These are phyloP conservation scores for Ceratocystis variospora DNA, from an alignment of 2,329 filamentous ascomycete genomes.

Conservation along the genomic window DNA sequence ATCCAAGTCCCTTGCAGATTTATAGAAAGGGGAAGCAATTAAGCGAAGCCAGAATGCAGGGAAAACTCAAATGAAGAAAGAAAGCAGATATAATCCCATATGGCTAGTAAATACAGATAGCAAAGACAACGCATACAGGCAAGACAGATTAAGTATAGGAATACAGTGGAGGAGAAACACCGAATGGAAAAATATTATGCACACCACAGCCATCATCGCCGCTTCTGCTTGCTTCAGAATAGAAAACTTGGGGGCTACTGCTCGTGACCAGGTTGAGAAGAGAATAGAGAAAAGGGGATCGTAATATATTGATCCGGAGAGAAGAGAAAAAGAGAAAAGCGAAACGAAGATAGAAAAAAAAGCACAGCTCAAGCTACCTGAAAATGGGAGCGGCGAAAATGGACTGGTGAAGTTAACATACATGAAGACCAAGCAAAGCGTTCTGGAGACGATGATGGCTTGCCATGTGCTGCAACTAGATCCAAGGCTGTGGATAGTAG, in stretches of 20 bases:
- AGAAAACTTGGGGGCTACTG: background rate
- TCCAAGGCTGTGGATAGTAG: background rate
- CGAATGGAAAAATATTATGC: constrained; percentile 1
- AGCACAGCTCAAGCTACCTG: constrained; percentile 7
- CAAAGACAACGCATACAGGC: constrained; percentile 10
- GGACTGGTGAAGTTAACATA: constrained; percentile 45
- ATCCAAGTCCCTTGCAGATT: background rate
- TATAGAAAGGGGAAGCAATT: background rate
- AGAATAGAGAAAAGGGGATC: constrained; percentile 28
- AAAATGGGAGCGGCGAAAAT: constrained; percentile 2
- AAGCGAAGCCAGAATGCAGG: constrained; percentile 15
- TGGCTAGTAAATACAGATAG: constrained; percentile 8
- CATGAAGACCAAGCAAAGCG: constrained; percentile 52
- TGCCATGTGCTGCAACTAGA: constrained; percentile 25
- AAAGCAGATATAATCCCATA: constrained; percentile 9
- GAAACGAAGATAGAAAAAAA: constrained; percentile 22
- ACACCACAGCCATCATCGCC: constrained; percentile 46
- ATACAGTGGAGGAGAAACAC: constrained; percentile 17
- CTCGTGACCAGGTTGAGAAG: constrained; percentile 20
- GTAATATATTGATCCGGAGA: constrained; percentile 30
- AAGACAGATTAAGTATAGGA: constrained; percentile 9
- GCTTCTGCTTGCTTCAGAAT: constrained; percentile 30
- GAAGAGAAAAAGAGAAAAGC: constrained; percentile 21
- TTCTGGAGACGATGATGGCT: constrained; percentile 38
- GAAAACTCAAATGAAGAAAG: constrained; percentile 22